Evolutionary conservation across 176 grass and related monocot genomes (phyloP), one percentile per base, ranked within the genome.

Genomic region (Hordeum marinum): DNA sequence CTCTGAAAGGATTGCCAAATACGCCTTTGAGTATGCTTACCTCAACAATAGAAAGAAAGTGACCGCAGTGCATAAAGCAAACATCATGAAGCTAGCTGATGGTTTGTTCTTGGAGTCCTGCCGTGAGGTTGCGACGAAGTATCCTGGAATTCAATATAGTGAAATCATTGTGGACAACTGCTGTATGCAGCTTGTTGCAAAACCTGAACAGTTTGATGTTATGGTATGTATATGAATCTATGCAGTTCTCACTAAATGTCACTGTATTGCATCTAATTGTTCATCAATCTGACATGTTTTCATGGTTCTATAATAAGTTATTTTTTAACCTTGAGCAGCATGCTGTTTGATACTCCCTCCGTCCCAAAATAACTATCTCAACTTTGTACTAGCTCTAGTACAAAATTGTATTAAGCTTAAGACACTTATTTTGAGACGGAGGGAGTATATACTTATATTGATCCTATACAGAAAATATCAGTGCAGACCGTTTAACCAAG

Each of bases 51-150:
- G 97, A 91, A 99, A 92, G 88, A 99, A 89, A 92, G 97, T 99
- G 69, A 92, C 97, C 57, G 94, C 92, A 3, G 97, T 99, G 15
- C 97, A 96, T 86, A 98, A 99, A 85, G 93, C 97, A 41, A 99
- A 99, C 79, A 99, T 99, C 63, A 99, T 99, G 97, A 99, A 99
- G 83, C 90, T 99, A 76, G 97, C 97, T 66, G 97, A 99, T 91
- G 97, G 97, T 77, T 78, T 99, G 59, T 99, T 99, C 64, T 83
- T 99, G 52, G 97, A 99, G 84, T 99, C 94, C 85, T 99, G 97
- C 40, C 97, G 91, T 42, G 97, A 96, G 84, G 91, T 99, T 68
- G 94, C 97, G 46, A 94, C 90, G 60, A 99, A 96, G 46, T 99
- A 99, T 80, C 94, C 97, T 71, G 90, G 90, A 59, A 99, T 99